These are phyloP conservation scores for Tricholoma saponaceum DNA, from an alignment of 768 basidiomycete genomes.

Conservation along the genomic window DNA sequence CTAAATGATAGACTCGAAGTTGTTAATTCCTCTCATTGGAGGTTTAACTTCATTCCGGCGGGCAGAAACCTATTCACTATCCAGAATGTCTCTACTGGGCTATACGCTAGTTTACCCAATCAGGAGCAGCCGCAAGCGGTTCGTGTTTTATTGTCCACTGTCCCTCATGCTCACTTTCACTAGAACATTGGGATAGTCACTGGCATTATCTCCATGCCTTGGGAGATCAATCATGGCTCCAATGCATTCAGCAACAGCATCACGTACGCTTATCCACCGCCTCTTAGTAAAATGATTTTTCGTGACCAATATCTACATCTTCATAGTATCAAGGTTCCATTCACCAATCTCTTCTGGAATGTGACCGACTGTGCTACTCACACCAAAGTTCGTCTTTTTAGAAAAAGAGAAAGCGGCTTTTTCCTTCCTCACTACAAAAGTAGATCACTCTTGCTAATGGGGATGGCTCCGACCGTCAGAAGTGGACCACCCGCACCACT, in stretches of 20 bases:
- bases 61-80: background rate
- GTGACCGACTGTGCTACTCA: background rate
- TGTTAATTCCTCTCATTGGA: background rate
- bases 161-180: background rate
- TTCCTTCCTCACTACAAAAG: background rate
- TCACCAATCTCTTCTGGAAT: background rate
- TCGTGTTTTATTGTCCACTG: background rate
- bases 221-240: background rate
- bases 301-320: background rate
- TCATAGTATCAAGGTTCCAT: background rate
- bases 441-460: background rate
- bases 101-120: background rate
- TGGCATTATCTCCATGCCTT: background rate
- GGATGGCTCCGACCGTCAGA: background rate
- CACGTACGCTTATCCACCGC: background rate
- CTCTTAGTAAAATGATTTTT: background rate
- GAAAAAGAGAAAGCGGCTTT: background rate
- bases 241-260: background rate
- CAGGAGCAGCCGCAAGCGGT: background rate
- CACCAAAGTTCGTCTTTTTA: background rate
- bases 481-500: background rate
- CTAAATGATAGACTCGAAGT: background rate
- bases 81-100: background rate
- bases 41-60: background rate
- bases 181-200: background rate